Percentiles rank a stretch among this genome's conserved stretches.
These are phyloP conservation scores for Artemisia tridentata DNA, from an alignment of 129 eudicot genomes.

Conservation along the genomic window DNA sequence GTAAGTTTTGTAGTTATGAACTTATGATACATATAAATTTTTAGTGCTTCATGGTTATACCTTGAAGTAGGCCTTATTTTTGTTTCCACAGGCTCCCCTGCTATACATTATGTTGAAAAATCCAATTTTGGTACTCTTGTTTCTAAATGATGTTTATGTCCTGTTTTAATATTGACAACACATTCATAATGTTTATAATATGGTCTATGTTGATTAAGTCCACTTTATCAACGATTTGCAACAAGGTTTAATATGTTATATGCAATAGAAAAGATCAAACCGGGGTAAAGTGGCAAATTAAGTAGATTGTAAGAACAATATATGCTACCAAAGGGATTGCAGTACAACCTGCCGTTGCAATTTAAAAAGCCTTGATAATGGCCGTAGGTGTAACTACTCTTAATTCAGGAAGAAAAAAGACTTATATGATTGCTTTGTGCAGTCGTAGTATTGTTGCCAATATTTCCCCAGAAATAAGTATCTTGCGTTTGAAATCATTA, in stretches of 20 bases:
- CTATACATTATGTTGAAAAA: background rate
- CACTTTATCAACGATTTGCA: background rate
- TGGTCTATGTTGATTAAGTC: background rate
- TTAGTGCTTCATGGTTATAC: background rate
- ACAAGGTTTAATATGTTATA: background rate
- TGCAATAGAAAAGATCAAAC: background rate
- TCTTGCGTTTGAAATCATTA: background rate
- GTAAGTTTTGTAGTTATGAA: background rate
- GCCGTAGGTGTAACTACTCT: background rate
- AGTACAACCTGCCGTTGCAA: background rate
- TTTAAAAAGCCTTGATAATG: background rate
- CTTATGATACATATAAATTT: background rate
- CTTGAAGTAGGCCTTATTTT: background rate
- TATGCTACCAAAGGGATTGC: background rate
- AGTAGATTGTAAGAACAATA: background rate
- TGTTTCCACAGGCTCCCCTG: background rate
- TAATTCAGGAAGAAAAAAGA: background rate
- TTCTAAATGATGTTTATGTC: background rate
- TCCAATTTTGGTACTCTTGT: background rate
- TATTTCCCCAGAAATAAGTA: background rate
- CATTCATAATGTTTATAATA: background rate
- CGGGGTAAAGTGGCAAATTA: constrained; percentile 6
- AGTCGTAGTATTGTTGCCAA: background rate
- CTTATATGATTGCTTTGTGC: background rate
- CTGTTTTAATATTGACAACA: background rate